Conservation (phyloP, 2,329 filamentous ascomycete species). For the Alternaria solani region DNA sequence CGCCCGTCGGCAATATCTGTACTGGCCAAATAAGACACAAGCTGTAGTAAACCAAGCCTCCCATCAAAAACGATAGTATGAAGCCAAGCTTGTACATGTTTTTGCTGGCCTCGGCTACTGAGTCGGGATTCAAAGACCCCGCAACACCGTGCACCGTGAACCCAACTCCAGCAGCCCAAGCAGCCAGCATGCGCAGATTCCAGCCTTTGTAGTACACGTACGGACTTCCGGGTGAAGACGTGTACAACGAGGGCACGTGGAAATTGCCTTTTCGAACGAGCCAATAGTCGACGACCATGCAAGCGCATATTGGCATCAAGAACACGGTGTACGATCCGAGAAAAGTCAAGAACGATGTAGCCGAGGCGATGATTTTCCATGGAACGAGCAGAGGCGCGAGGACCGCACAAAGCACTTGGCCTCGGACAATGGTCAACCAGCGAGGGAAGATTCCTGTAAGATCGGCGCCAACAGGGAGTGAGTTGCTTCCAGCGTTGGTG, state of each 20-base stretch:
- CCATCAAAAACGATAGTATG: conserved; percentile 24
- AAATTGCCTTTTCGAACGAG: conserved; percentile 28
- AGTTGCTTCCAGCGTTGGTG: conserved; percentile 40
- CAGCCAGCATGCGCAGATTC: conserved; percentile 31
- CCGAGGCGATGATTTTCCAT: conserved; percentile 41
- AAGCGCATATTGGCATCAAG: conserved; percentile 34
- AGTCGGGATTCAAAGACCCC: conserved; percentile 22
- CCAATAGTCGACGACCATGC: conserved; percentile 33
- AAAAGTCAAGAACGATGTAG: conserved; percentile 37
- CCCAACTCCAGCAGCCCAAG: conserved; percentile 28
- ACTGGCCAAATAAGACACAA: conserved; percentile 26
- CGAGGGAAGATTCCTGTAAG: conserved; percentile 34
- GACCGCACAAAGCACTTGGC: conserved; percentile 27
- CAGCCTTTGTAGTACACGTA: conserved; percentile 32
- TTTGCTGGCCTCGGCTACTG: conserved; percentile 25
- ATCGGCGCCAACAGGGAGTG: conserved; percentile 36
- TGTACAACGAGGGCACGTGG: conserved; percentile 28
- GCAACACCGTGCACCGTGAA: conserved; percentile 31
- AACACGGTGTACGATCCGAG: conserved; percentile 38
- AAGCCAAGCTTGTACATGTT: conserved; percentile 33
- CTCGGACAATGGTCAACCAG: conserved; percentile 38
- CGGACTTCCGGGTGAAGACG: conserved; percentile 15
- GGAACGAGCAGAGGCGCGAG: conserved; percentile 27
- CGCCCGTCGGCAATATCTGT: conserved; percentile 18
- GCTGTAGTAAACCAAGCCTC: conserved; percentile 23